Conservation (phyloP, 306 rosid genomes). For the Biancaea sappan region DNA sequence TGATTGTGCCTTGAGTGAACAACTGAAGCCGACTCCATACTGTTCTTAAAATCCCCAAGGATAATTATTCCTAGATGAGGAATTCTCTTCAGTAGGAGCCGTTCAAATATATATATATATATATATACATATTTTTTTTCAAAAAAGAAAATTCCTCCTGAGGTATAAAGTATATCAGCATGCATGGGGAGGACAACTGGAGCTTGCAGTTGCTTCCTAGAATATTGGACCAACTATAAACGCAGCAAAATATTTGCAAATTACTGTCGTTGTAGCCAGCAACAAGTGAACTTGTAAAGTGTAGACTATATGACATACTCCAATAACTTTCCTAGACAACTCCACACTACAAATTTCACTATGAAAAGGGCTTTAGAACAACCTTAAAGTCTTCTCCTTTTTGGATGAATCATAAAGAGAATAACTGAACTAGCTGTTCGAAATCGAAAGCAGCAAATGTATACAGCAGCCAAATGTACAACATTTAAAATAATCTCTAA, state of each 20-base stretch:
- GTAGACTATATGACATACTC: background rate
- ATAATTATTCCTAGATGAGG: background rate
- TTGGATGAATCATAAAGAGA: background rate
- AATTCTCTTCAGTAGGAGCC: background rate
- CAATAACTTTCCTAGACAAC: background rate
- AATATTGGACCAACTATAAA: background rate
- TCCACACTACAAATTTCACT: background rate
- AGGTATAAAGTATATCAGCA: background rate
- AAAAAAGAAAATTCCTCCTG: background rate
- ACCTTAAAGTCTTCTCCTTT: background rate
- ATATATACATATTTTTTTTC: background rate
- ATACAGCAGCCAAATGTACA: background rate
- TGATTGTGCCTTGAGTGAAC: background rate
- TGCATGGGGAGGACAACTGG: background rate
- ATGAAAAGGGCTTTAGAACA: background rate
- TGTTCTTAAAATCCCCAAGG: background rate
- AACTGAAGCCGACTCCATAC: background rate
- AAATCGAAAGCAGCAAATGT: background rate
- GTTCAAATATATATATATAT: too few species aligned
- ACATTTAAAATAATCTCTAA: background rate
- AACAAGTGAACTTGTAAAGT: background rate
- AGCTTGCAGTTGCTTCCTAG: background rate
- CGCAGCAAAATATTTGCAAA: background rate
- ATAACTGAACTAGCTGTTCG: background rate
- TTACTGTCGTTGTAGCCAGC: background rate